These are phyloP conservation scores for Ceratocystis albifundus DNA, from an alignment of 2,329 filamentous ascomycete genomes.

Conservation along the genomic window DNA sequence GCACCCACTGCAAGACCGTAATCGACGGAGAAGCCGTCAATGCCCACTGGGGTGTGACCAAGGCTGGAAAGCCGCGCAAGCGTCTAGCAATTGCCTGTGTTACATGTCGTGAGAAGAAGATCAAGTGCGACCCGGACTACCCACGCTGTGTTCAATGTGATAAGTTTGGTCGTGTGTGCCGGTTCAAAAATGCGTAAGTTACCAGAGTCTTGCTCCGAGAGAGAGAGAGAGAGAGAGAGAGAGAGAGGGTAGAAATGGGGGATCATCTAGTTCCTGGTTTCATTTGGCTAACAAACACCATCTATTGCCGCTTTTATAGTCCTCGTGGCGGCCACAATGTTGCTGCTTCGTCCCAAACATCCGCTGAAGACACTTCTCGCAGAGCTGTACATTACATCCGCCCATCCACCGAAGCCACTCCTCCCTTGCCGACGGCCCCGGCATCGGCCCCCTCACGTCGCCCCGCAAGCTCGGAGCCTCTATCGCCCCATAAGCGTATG, in stretches of 20 bases:
- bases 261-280: too few relatives aligned
- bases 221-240: too few relatives aligned
- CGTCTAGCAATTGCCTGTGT: constrained; percentile 84
- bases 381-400: background rate
- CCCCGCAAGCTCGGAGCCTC: constrained; percentile 27
- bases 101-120: constrained; percentile 92
- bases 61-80: constrained; percentile 87
- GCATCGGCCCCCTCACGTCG: background rate
- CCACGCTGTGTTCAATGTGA: constrained; percentile 85
- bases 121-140: constrained; percentile 84
- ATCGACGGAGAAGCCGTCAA: constrained; percentile 83
- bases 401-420: constrained; percentile 3
- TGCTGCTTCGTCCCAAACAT: constrained; percentile 42
- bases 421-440: background rate
- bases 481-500: constrained; percentile 38
- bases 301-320: constrained; percentile 28
- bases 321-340: constrained; percentile 48
- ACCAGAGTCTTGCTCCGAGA: background rate
- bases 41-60: constrained; percentile 85
- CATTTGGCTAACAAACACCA: background rate
- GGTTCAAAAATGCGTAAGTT: constrained; percentile 74
- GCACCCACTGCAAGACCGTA: constrained; percentile 66
- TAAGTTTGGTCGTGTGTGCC: constrained; percentile 77
- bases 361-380: constrained; percentile 24
- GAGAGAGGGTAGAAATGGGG: too few relatives aligned